Base-by-base conservation (phyloP, 2,329 filamentous ascomycete genomes). In the Aspergillus sp. region DNA sequence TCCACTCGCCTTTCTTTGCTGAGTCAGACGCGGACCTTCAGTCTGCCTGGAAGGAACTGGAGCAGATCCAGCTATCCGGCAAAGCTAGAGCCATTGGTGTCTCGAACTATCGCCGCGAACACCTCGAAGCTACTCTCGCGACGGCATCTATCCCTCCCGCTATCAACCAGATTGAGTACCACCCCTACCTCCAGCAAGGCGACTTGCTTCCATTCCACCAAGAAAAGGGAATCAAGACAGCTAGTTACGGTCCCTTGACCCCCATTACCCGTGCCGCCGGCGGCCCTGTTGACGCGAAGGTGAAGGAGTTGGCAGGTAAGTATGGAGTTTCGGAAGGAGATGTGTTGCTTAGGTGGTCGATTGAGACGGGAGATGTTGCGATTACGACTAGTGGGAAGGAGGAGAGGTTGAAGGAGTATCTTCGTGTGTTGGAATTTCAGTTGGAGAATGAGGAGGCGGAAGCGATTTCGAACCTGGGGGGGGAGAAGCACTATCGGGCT, bases 331-430 rank as follows among this genome's bases (percentile, higher is more conserved):
- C 62, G 45, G 73, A 78, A 43, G 75, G 72, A 1, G 80, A 84
- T 62, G 75, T 84, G 46, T 65, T 74, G 44, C 58, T 84, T 47
- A 67, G 81, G 45, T 85, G 80, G 80, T 77, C 74, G 43, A 74
- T 84, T 44, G 80, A 84, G 54, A 79, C 81, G 56, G 80, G 79
- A 20, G 63, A 78, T 48, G 73, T 83, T 13, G 66, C 77, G 0
- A 75, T 85, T 49, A 83, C 80, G 5, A 84, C 81, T 2, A 81
- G 76, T 49, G 67, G 72, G 43, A 84, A 83, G 59, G 80, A 83
- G 63, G 73, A 79, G 52, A 69, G 81, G 13, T 53, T 84, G 60
- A 77, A 70, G 48, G 77, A 81, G 57, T 83, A 83, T 55, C 57
- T 83, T 51, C 67, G 77, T 19, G 69, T 69, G 1, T 67, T 78